Evolutionary conservation across 768 basidiomycete genomes (phyloP).

Genomic region (Lactarius indigo): DNA sequence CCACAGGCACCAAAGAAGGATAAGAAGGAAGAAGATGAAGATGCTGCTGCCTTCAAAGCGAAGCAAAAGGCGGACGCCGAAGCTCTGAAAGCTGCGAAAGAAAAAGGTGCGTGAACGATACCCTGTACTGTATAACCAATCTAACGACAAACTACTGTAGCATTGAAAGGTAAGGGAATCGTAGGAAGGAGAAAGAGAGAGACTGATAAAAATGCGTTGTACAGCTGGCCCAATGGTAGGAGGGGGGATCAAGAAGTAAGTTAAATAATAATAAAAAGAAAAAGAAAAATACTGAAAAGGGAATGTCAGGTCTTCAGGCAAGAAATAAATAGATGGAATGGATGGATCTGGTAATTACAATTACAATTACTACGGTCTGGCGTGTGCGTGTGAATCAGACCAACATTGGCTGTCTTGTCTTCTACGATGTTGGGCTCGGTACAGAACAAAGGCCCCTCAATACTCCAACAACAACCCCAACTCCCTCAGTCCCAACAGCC

Average conservation of each 20-base stretch:
- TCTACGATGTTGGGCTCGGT: conserved; percentile 66
- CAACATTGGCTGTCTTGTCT: conserved; percentile 18
- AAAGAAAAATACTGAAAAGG: not conserved
- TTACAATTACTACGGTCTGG: not conserved
- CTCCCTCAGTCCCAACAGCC: conserved; percentile 51
- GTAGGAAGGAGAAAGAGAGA: conserved; percentile 6
- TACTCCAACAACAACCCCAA: conserved; percentile 53
- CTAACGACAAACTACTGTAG: conserved; percentile 33
- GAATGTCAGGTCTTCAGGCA: conserved; percentile 50
- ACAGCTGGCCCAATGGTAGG: conserved; percentile 61
- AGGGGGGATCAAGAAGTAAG: conserved; percentile 86
- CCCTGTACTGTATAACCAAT: not conserved
- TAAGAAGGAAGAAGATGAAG: conserved; percentile 66
- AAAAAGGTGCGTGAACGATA: conserved; percentile 51
- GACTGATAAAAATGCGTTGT: conserved; percentile 15
- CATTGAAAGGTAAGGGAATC: conserved; percentile 48
- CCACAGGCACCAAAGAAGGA: conserved; percentile 79
- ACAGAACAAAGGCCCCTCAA: conserved; percentile 40
- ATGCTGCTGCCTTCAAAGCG: conserved; percentile 68
- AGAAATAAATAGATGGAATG: conserved; percentile 48
- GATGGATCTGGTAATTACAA: not conserved
- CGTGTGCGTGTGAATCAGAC: not conserved
- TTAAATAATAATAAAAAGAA: not conserved
- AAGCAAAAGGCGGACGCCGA: conserved; percentile 74
- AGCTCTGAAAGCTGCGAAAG: conserved; percentile 67